Percentiles rank a stretch among this genome's conserved stretches.
Evolutionary conservation across 129 eudicot genomes (phyloP).

Genomic region (Tagetes patula): DNA sequence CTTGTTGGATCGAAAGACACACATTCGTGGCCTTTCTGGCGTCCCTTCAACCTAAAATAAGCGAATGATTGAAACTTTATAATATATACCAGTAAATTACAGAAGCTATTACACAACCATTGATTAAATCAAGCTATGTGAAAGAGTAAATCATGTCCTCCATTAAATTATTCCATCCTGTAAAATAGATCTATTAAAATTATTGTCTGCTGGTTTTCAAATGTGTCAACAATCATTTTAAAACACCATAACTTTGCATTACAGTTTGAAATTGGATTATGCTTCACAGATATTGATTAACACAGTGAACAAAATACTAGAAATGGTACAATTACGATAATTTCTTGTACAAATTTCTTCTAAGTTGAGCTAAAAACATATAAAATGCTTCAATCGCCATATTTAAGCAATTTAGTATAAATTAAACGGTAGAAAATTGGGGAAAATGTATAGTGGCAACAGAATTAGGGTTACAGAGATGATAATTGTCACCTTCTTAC

Average conservation of each 20-base stretch:
- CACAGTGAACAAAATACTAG: not conserved
- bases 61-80: not conserved
- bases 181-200: not conserved
- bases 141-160: not conserved
- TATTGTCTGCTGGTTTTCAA: not conserved
- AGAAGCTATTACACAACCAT: slow-evolving; percentile 3
- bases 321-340: not conserved
- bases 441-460: not conserved
- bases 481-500: slow-evolving; percentile 62
- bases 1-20: slow-evolving; percentile 94
- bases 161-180: slow-evolving; percentile 10
- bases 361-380: not conserved
- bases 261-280: not conserved
- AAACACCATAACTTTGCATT: slow-evolving; percentile 9
- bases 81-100: not conserved
- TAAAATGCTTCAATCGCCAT: not conserved
- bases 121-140: not conserved
- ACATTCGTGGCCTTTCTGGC: slow-evolving; percentile 85
- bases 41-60: slow-evolving; percentile 80
- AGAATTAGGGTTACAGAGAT: not conserved
- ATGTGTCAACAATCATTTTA: slow-evolving; percentile 16
- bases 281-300: not conserved
- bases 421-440: not conserved
- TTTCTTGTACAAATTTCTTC: not conserved
- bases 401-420: not conserved